Evolutionary conservation across 2,329 filamentous ascomycete genomes (phyloP).

Genomic region (Celoporthe dispersa): DNA sequence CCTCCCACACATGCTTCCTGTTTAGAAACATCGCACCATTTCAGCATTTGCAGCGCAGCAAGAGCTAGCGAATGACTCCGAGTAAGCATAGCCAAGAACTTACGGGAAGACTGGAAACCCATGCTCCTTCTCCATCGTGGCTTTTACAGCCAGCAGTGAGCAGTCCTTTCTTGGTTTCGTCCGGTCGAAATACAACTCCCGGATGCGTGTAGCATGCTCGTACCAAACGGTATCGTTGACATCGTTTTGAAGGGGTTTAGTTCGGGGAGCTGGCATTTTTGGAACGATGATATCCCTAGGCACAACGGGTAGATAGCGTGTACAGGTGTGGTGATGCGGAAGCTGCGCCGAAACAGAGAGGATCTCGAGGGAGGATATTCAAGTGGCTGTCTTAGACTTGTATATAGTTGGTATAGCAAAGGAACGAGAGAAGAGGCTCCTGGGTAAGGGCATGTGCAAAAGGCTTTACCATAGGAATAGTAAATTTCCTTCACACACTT

Average conservation of each 20-base stretch:
- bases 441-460: no score
- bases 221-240: not conserved
- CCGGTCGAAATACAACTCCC: not conserved
- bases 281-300: not conserved
- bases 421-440: no score
- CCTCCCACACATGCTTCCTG: conserved; percentile 3
- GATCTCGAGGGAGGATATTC: no score
- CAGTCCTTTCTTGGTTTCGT: not conserved
- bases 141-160: not conserved
- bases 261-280: not conserved
- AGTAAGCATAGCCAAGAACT: not conserved
- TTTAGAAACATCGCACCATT: not conserved
- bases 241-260: not conserved
- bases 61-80: not conserved
- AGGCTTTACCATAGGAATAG: no score
- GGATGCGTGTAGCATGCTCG: not conserved
- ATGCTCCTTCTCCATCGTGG: not conserved
- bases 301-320: not conserved
- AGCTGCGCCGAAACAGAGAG: no score
- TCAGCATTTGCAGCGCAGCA: not conserved
- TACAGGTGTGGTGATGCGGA: not conserved
- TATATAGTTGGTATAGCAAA: no score
- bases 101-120: not conserved
- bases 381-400: no score
- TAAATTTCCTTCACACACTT: no score